Evolutionary conservation across 495 filamentous ascomycete species (phyloP).

Genomic region (Poronia punctata): DNA sequence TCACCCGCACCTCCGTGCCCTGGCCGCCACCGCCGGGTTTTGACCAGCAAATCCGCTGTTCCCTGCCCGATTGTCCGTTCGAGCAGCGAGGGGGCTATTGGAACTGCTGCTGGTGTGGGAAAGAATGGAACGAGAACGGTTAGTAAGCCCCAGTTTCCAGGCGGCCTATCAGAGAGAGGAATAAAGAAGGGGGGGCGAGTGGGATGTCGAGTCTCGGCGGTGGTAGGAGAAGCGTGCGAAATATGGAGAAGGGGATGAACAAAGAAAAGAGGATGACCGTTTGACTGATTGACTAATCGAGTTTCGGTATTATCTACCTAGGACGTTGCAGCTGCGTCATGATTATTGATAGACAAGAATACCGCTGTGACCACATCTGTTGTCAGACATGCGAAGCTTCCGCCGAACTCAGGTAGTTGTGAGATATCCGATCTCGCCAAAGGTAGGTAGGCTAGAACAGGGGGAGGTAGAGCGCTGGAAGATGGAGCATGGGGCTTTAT

Average conservation of each 20-base stretch:
- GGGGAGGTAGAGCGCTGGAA: too few relatives aligned
- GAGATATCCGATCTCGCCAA: too few relatives aligned
- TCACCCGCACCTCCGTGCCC: conserved; percentile 27
- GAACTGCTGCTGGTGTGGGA: conserved; percentile 39
- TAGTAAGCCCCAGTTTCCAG: too few relatives aligned
- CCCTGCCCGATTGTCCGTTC: conserved; percentile 29
- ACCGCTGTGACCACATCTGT: conserved; percentile 36
- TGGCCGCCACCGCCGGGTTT: conserved; percentile 31
- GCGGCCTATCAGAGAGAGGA: too few relatives aligned
- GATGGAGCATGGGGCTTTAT: too few relatives aligned
- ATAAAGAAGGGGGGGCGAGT: not conserved
- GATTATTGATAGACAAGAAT: conserved; percentile 31
- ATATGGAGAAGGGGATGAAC: not conserved
- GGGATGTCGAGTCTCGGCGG: not conserved
- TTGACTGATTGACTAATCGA: too few relatives aligned
- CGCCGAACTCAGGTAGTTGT: conserved; percentile 16
- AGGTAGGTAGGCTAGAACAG: too few relatives aligned
- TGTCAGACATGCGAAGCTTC: conserved; percentile 30
- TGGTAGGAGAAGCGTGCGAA: not conserved
- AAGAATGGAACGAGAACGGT: conserved; percentile 31
- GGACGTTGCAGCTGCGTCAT: conserved; percentile 35
- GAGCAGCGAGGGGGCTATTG: conserved; percentile 30
- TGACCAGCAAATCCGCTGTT: conserved; percentile 23
- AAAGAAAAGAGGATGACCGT: not conserved
- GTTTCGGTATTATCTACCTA: conserved; percentile 4